Conservation (phyloP, 768 basidiomycete species). For the Punctularia strigosozonata region DNA sequence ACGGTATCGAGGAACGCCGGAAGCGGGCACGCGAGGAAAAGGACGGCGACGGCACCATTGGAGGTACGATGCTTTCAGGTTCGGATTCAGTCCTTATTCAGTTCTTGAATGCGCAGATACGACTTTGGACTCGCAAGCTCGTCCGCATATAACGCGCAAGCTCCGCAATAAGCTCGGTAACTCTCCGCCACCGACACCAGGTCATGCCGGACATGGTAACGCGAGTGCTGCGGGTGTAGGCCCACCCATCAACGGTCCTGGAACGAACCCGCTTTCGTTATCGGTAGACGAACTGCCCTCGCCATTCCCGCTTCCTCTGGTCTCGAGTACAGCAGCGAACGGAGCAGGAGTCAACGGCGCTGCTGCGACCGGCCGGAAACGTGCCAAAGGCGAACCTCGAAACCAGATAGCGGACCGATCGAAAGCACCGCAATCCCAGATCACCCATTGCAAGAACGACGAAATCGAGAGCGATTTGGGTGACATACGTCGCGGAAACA, state of each 20-base stretch:
- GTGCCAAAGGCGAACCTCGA: constrained; percentile 22
- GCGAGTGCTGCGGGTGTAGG: constrained; percentile 25
- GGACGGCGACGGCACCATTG: constrained; percentile 74
- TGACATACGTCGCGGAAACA: constrained; percentile 69
- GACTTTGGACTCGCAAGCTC: constrained; percentile 61
- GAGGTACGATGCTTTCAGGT: constrained; percentile 31
- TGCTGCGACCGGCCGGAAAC: constrained; percentile 21
- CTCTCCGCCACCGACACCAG: constrained; percentile 70
- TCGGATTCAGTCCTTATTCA: constrained; percentile 2
- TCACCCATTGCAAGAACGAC: constrained; percentile 39
- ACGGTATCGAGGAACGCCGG: constrained; percentile 77
- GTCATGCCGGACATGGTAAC: constrained; percentile 30
- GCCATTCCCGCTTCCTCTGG: constrained; percentile 66
- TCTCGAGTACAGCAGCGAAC: constrained; percentile 20
- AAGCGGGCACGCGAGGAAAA: constrained; percentile 77
- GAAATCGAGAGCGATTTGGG: constrained; percentile 70
- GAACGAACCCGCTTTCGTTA: constrained; percentile 78
- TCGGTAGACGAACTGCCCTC: constrained; percentile 81
- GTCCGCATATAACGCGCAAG: constrained; percentile 75
- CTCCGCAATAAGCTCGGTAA: constrained; percentile 65
- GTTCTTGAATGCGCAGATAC: constrained; percentile 34
- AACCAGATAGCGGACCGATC: constrained; percentile 16
- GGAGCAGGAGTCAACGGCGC: constrained; percentile 11
- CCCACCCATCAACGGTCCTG: constrained; percentile 34
- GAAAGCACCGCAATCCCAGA: constrained; percentile 42